These are phyloP conservation scores for Umbilicus rupestris DNA, from an alignment of 164 flowering plant genomes.

Conservation along the genomic window DNA sequence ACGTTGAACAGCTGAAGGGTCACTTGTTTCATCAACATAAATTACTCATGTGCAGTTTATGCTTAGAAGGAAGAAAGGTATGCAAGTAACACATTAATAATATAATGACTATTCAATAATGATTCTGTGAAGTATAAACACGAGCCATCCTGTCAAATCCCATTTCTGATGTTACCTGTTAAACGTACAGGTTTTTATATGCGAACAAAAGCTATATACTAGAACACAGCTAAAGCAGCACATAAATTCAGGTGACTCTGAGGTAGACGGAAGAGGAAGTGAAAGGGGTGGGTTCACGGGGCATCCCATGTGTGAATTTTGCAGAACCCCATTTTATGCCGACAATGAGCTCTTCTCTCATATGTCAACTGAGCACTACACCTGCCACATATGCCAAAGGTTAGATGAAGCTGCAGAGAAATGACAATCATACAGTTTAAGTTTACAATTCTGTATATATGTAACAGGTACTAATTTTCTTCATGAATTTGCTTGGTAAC, in stretches of 20 bases:
- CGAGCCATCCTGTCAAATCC: neutral
- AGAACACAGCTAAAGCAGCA: conserved; percentile 77
- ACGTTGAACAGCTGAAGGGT: conserved; percentile 71
- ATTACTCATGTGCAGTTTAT: conserved; percentile 71
- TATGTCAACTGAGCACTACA: conserved; percentile 88
- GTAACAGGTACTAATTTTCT: neutral
- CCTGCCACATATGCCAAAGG: conserved; percentile 95
- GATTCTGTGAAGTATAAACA: neutral
- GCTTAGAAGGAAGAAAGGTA: conserved; percentile 94
- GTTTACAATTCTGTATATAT: neutral
- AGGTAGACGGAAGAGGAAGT: conserved; percentile 89
- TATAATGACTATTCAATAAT: neutral
- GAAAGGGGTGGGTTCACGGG: conserved; percentile 93
- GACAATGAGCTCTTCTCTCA: conserved; percentile 87
- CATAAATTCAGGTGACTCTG: conserved; percentile 74
- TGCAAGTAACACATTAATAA: neutral
- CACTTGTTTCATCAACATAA: conserved; percentile 70
- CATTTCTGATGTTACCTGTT: neutral
- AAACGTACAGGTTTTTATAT: conserved; percentile 64
- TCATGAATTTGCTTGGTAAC: conserved; percentile 15
- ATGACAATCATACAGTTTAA: neutral
- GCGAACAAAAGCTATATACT: conserved; percentile 88
- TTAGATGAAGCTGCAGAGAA: conserved; percentile 13
- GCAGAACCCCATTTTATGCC: conserved; percentile 77
- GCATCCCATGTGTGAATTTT: conserved; percentile 88